Conservation (phyloP, 441 rosid species). For the Pelargonium citronellum region DNA sequence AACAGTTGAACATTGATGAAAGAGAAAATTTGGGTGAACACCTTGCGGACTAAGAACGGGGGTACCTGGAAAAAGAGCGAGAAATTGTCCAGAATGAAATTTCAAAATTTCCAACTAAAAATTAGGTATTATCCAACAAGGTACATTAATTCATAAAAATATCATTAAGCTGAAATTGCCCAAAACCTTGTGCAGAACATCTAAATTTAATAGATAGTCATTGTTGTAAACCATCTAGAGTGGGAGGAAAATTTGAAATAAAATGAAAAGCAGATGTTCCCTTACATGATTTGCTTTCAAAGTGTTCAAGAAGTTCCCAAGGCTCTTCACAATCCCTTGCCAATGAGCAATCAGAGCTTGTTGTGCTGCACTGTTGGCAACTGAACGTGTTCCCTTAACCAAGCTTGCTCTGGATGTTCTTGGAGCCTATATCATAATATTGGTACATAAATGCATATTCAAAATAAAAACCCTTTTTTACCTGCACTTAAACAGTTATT, state of each 20-base stretch:
- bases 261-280: slow-evolving; percentile 2
- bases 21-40: slow-evolving; percentile 84
- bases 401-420: slow-evolving; percentile 99
- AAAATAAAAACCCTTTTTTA: neutral
- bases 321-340: slow-evolving; percentile 98
- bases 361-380: slow-evolving; percentile 77
- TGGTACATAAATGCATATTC: neutral
- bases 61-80: slow-evolving; percentile 52
- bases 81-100: neutral
- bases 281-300: slow-evolving; percentile 78
- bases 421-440: slow-evolving; percentile 60
- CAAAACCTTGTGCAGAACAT: neutral
- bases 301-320: slow-evolving; percentile 76
- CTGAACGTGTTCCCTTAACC: slow-evolving; percentile 87
- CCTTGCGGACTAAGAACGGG: slow-evolving; percentile 78
- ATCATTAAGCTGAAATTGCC: neutral
- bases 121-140: neutral
- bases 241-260: neutral
- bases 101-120: neutral
- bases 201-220: neutral
- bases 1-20: slow-evolving; percentile 84
- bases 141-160: neutral
- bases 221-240: neutral
- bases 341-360: slow-evolving; percentile 95
- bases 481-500: slow-evolving; percentile 2